These are phyloP conservation scores for Spathaspora hagerdaliae DNA, from an alignment of 805 yeast species.

Conservation along the genomic window DNA sequence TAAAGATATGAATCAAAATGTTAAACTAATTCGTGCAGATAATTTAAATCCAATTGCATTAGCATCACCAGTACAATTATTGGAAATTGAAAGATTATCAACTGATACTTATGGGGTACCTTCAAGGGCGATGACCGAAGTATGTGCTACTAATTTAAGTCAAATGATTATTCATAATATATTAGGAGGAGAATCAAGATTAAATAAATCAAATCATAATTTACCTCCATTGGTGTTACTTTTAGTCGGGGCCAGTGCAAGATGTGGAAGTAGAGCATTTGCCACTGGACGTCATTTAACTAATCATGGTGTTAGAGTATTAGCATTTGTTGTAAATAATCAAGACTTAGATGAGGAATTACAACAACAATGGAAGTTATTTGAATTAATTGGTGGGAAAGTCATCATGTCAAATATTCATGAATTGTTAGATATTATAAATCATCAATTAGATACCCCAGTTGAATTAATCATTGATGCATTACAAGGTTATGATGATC, in stretches of 20 bases:
- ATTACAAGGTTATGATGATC: conserved; percentile 77
- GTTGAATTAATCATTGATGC: conserved; percentile 80
- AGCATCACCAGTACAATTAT: conserved; percentile 73
- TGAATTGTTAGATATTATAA: conserved; percentile 30
- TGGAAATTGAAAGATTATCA: conserved; percentile 66
- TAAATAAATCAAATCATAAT: conserved; percentile 63
- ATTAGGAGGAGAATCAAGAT: conserved; percentile 65
- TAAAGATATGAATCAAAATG: conserved; percentile 4
- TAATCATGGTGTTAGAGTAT: conserved; percentile 68
- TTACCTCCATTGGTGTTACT: conserved; percentile 73
- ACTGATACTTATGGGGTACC: conserved; percentile 48
- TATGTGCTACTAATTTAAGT: conserved; percentile 64
- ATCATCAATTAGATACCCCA: conserved; percentile 59
- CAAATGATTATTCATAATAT: conserved; percentile 46
- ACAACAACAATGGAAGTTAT: conserved; percentile 48
- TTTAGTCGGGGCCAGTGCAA: conserved; percentile 61
- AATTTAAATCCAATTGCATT: conserved; percentile 42
- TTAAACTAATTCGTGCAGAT: conserved; percentile 16
- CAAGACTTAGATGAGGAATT: conserved; percentile 38
- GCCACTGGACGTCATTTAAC: conserved; percentile 77
- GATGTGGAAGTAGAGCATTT: conserved; percentile 71
- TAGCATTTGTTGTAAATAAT: conserved; percentile 44
- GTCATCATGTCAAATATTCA: conserved; percentile 31
- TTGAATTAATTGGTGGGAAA: conserved; percentile 68
- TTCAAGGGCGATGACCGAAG: conserved; percentile 51